These are phyloP conservation scores for Haematococcus lacustris DNA, from an alignment of 139 green algal genomes.

Conservation along the genomic window DNA sequence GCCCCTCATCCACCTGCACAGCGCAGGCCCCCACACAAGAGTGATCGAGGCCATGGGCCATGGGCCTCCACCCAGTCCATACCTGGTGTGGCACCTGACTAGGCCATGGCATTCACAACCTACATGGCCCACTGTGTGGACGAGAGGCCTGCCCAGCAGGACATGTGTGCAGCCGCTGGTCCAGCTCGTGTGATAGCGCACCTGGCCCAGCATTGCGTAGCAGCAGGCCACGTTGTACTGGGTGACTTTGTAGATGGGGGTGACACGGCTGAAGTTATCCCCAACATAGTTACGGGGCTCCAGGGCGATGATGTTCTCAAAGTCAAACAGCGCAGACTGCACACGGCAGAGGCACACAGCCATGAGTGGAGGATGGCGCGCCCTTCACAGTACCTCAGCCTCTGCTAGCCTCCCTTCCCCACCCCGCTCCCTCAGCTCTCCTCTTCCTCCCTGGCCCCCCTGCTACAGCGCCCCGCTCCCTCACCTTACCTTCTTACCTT, in stretches of 20 bases:
- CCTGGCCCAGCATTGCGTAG: slow-evolving; percentile 79
- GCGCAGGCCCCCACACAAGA: too few relatives aligned
- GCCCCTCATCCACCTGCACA: slow-evolving; percentile 71
- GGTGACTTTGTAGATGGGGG: slow-evolving; percentile 83
- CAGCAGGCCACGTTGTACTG: slow-evolving; percentile 98
- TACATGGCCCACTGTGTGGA: background rate
- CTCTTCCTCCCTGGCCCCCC: too few relatives aligned
- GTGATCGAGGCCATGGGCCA: too few relatives aligned
- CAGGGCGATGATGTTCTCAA: slow-evolving; percentile 91
- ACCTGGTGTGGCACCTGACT: too few relatives aligned
- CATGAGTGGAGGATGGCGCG: background rate
- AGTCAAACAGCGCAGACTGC: slow-evolving; percentile 81
- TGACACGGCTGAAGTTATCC: slow-evolving; percentile 82
- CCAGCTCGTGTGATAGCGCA: too few relatives aligned
- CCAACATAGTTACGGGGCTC: slow-evolving; percentile 90
- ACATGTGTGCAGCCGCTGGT: background rate
- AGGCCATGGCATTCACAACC: too few relatives aligned
- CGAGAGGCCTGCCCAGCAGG: background rate
- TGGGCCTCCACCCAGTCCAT: too few relatives aligned
- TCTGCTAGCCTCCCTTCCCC: too few relatives aligned
- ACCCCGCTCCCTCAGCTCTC: too few relatives aligned
- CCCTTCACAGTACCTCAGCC: too few relatives aligned
- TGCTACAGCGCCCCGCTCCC: too few relatives aligned
- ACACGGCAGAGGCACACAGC: background rate
- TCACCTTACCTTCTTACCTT: too few relatives aligned